Evolutionary conservation across 2,329 filamentous ascomycete species (phyloP), one percentile per base, ranked within the genome.

Genomic region (Xylaria polymorpha): DNA sequence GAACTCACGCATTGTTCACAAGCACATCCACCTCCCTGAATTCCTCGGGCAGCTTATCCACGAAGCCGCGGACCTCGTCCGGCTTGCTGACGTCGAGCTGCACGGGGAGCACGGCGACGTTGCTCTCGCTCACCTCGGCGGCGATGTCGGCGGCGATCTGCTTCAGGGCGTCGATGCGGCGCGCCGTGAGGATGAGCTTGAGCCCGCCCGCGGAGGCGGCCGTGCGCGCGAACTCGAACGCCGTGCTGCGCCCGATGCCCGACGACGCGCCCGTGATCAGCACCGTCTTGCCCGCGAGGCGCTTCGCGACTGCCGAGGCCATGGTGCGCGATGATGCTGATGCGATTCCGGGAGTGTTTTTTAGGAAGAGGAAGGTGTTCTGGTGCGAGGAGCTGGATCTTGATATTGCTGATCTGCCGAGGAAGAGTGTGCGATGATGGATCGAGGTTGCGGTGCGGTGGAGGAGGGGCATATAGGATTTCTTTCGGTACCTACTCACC

Each of bases 211-310:
- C 86, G 66, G 91, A 94, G 25, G 92, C 88, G 1, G 94, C 88
- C 1, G 94, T 95, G 66, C 93, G 90, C 32, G 96, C 96, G 78
- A 98, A 99, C 81, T 98, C 96, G 73, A 96, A 84, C n/a, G 95
- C 96, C 20, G 88, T 91, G 75, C 87, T 89, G 65, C 87, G 88
- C 29, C 96, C 96, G 81, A 99, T 98, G 71, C 96, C 96, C 22
- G 94, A 97, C 4, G 92, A 96, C 39, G 96, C 96, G 66, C 96
- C 96, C 5, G 96, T 98, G 72, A 99, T 88, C 66, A 98, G 82
- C 68, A 98, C 85, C 4, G 94, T 98, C 85, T 98, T 98, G 87
- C 94, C 94, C 77, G 92, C 87, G 69, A 99, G 92, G 83, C 95
- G 94, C 81, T 94, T 92, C 72, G 92, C 90, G 77, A 91, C 89